Percentiles rank a stretch among this genome's conserved stretches.
These are phyloP conservation scores for Suhomyces sp. DNA, from an alignment of 805 yeast species.

Conservation along the genomic window DNA sequence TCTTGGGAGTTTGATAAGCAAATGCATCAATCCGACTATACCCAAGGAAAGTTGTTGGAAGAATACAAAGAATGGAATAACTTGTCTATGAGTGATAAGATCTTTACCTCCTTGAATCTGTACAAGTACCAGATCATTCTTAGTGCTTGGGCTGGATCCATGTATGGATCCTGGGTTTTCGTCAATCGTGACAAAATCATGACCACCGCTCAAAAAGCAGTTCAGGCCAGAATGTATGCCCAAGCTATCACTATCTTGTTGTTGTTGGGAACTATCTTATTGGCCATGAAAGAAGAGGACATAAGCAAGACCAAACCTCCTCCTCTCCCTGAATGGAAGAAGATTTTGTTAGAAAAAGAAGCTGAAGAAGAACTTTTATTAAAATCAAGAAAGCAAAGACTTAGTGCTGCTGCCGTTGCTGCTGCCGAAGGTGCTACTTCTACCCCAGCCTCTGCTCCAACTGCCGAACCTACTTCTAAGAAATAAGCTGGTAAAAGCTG, in stretches of 20 bases:
- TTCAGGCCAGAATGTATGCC: conserved; percentile 32
- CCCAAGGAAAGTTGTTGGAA: conserved; percentile 29
- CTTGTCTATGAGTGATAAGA: conserved; percentile 29
- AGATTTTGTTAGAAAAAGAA: conserved; percentile 17
- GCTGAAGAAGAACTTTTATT: conserved; percentile 7
- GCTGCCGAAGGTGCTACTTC: too few relatives aligned
- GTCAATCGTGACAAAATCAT: conserved; percentile 28
- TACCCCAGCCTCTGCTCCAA: too few relatives aligned
- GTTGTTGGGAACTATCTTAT: conserved; percentile 26
- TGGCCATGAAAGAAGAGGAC: conserved; percentile 28
- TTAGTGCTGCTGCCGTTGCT: too few relatives aligned
- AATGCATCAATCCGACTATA: conserved; percentile 32
- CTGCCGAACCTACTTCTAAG: too few relatives aligned
- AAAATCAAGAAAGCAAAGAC: background rate
- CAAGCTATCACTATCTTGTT: conserved; percentile 28
- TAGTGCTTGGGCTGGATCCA: conserved; percentile 40
- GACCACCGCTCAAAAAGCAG: conserved; percentile 27
- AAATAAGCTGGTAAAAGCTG: too few relatives aligned
- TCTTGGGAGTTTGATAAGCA: conserved; percentile 42
- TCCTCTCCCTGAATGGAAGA: conserved; percentile 27
- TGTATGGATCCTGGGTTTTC: conserved; percentile 29
- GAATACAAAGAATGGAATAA: conserved; percentile 37
- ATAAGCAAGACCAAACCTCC: conserved; percentile 20
- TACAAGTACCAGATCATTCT: conserved; percentile 39
- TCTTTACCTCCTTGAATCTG: conserved; percentile 25